Evolutionary conservation across 208 protist genomes (phyloP).

Genomic region (Leishmania lainsoni): DNA sequence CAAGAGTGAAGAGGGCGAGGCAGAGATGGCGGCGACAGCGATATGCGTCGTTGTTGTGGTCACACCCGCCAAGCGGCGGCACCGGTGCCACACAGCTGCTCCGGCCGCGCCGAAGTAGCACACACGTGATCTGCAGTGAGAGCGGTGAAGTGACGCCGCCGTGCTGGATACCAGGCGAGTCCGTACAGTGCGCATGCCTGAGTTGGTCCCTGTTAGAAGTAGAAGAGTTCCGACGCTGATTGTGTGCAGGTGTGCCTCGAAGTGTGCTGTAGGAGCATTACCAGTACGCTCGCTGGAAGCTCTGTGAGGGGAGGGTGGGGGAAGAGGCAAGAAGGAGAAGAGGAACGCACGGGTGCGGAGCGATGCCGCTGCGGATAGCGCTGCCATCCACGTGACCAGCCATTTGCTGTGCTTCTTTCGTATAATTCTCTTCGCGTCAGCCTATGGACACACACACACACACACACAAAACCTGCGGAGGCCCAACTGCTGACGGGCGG

Average conservation of each 20-base stretch:
- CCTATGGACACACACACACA: not conserved
- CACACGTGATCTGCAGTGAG: not conserved
- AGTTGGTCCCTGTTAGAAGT: not conserved
- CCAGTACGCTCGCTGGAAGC: not conserved
- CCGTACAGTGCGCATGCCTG: not conserved
- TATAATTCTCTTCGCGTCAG: not conserved
- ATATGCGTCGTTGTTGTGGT: not conserved
- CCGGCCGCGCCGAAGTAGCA: not conserved
- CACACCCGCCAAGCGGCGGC: conserved; percentile 1
- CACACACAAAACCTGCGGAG: not conserved
- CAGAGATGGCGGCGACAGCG: not conserved
- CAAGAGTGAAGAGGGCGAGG: not conserved
- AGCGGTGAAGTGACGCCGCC: not conserved
- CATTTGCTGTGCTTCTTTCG: not conserved
- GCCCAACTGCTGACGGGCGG: not conserved
- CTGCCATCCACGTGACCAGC: not conserved
- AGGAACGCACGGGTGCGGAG: not conserved
- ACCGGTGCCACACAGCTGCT: not conserved
- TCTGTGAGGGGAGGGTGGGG: not conserved
- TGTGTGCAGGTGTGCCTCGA: not conserved
- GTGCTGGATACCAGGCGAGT: not conserved
- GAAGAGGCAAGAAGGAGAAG: not conserved
- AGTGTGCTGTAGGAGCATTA: not conserved
- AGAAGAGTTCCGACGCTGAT: not conserved
- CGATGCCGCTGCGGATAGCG: not conserved